Evolutionary conservation across 2,329 filamentous ascomycete species (phyloP), one percentile per base, ranked within the genome.

Genomic region (Arthroderma uncinatum): DNA sequence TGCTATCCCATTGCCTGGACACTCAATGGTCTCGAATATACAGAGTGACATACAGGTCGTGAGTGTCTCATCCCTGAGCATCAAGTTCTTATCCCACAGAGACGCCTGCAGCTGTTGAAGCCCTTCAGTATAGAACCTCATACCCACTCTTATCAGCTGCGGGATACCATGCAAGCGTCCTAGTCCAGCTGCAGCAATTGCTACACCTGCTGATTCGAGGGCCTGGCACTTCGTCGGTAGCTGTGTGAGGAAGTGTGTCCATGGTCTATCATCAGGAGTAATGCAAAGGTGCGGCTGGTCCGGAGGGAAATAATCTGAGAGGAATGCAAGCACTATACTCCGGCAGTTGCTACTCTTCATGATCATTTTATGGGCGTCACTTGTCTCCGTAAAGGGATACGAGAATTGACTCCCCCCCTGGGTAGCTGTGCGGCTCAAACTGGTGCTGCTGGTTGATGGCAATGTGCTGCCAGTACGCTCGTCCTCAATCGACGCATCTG

Each of bases 21-120:
- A 73, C 61, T 73, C 70, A 33, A 66, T 59, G 8, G 68, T 57
- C 55, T 70, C 68, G 55, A 73, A 74, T 42, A 72, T 63, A 16
- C 65, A 63, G 1, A 73, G 58, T 6, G 67, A 63, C 64, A 72
- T 64, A 55, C 70, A 72, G 6, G 70, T 67, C 16, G 69, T 68
- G 6, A 73, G 63, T 0, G 68, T 70, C 40, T 70, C 69, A 53
- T 73, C 67, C 28, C 65, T 64, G 55, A 66, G 66, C 64, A 69
- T 68, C 21, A 67, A 58, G 2, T 59, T 55, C 1, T 62, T 62
- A 59, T 69, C 61, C 61, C 64, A 68, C 1, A 73, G 61, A 1
- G 71, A 70, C 16, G 62, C 64, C 54, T 72, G 70, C 21, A 73
- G 61, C 42, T 73, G 65, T 37, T 64, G 67, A 4, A 74, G 64